phyloP scores from a whole-genome alignment of 148 eudicot genomes.

The Diospyros lotus region DNA sequence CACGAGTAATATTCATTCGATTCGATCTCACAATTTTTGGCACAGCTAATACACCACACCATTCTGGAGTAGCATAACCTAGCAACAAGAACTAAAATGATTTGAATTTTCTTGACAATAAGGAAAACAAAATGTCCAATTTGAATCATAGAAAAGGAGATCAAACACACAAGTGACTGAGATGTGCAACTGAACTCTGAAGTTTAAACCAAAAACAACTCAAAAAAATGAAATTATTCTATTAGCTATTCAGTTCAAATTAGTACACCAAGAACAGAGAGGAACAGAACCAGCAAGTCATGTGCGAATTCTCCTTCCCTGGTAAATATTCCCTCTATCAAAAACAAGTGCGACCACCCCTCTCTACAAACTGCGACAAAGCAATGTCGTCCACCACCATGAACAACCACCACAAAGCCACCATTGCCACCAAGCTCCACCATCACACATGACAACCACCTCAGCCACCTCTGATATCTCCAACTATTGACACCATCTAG shows the following conservation, averaged over 20 bases:
- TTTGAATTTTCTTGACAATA: neutral
- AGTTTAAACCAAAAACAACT: neutral
- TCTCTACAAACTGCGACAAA: too few species aligned
- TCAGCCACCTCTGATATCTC: too few species aligned
- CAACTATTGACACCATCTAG: too few species aligned
- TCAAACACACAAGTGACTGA: neutral
- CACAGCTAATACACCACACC: conserved; percentile 19
- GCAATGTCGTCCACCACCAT: too few species aligned
- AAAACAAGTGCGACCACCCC: too few species aligned
- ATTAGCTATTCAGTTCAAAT: neutral
- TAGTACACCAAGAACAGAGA: neutral
- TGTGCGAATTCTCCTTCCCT: too few species aligned
- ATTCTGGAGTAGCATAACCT: conserved; percentile 8
- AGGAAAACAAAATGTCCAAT: neutral
- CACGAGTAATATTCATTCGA: neutral
- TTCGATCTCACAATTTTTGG: conserved; percentile 1
- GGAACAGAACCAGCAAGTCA: too few species aligned
- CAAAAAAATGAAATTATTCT: neutral
- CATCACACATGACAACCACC: too few species aligned
- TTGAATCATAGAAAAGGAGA: neutral
- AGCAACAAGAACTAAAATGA: conserved; percentile 2
- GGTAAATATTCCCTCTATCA: too few species aligned
- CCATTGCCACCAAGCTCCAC: too few species aligned
- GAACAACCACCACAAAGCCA: too few species aligned
- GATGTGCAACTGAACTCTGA: neutral